phyloP scores from a whole-genome alignment of 2,329 filamentous ascomycete genomes.

The Pestalotiopsis sp. region DNA sequence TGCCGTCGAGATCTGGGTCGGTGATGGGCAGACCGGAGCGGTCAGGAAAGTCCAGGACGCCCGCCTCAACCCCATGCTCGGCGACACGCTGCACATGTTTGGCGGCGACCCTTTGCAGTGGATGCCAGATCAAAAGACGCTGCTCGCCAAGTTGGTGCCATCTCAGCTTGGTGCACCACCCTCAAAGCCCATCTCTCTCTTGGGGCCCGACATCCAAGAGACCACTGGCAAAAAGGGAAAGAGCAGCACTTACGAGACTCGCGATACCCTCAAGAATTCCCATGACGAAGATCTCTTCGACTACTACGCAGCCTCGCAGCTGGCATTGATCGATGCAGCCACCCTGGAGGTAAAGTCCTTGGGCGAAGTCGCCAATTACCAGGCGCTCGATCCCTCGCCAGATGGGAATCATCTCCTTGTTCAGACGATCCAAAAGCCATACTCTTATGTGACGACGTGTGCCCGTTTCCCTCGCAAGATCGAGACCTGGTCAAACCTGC shows the following conservation, averaged over 20 bases:
- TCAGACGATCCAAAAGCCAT: background rate
- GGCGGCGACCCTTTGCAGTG: constrained; percentile 1
- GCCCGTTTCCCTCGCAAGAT: background rate
- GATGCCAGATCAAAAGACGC: constrained; percentile 6
- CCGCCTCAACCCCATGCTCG: constrained; percentile 3
- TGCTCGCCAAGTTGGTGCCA: constrained; percentile 3
- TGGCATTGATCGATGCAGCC: background rate
- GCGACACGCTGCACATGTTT: background rate
- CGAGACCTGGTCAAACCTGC: background rate
- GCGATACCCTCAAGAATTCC: background rate
- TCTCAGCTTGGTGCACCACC: too few relatives aligned
- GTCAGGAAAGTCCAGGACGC: background rate
- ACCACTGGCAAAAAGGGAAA: background rate
- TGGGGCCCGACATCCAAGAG: background rate
- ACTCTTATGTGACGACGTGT: background rate
- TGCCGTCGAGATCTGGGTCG: constrained; percentile 2
- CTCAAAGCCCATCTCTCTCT: background rate
- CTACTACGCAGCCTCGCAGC: constrained; percentile 4
- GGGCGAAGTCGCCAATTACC: background rate
- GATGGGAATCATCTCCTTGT: constrained; percentile 3
- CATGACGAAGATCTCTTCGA: constrained; percentile 8
- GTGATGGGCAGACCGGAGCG: background rate
- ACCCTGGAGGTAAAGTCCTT: background rate
- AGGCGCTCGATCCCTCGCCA: background rate
- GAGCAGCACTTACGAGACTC: constrained; percentile 5